Conservation (phyloP, 306 rosid genomes). For the Trichosanthes truncata region DNA sequence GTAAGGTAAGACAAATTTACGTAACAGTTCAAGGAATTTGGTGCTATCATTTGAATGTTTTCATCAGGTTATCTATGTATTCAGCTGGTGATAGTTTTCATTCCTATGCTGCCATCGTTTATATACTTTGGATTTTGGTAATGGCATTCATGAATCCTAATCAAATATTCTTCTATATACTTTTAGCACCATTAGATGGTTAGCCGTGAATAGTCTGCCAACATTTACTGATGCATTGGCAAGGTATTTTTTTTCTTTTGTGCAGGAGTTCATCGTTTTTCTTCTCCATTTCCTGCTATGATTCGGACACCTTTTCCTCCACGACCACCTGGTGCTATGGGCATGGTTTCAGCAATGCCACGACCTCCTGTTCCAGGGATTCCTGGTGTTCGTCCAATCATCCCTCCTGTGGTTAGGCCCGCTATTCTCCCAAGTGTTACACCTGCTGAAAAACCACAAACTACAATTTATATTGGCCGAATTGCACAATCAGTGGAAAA, state of each 20-base stretch:
- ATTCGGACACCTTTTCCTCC: constrained; percentile 67
- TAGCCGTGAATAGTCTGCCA: constrained; percentile 17
- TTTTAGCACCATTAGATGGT: constrained; percentile 15
- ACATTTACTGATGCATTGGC: constrained; percentile 57
- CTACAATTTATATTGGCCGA: constrained; percentile 84
- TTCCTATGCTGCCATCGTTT: constrained; percentile 88
- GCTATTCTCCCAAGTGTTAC: constrained; percentile 52
- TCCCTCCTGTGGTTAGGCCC: constrained; percentile 73
- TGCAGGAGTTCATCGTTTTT: constrained; percentile 86
- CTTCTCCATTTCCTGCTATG: constrained; percentile 68
- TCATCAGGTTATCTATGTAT: constrained; percentile 66
- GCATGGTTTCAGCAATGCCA: constrained; percentile 49
- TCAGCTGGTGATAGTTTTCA: constrained; percentile 84
- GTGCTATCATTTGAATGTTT: constrained; percentile 49
- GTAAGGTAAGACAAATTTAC: constrained; percentile 66
- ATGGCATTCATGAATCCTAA: constrained; percentile 37
- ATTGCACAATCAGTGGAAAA: constrained; percentile 88
- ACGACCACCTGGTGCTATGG: constrained; percentile 70
- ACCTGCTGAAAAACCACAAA: constrained; percentile 75
- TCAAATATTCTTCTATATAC: constrained; percentile 13
- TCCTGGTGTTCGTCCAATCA: constrained; percentile 73
- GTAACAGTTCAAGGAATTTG: constrained; percentile 35
- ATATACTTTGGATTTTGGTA: constrained; percentile 86
- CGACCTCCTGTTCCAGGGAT: constrained; percentile 78
- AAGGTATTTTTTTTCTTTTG: constrained; percentile 43